phyloP scores from a whole-genome alignment of 2,329 filamentous ascomycete genomes.

The Monosporascus sp. region DNA sequence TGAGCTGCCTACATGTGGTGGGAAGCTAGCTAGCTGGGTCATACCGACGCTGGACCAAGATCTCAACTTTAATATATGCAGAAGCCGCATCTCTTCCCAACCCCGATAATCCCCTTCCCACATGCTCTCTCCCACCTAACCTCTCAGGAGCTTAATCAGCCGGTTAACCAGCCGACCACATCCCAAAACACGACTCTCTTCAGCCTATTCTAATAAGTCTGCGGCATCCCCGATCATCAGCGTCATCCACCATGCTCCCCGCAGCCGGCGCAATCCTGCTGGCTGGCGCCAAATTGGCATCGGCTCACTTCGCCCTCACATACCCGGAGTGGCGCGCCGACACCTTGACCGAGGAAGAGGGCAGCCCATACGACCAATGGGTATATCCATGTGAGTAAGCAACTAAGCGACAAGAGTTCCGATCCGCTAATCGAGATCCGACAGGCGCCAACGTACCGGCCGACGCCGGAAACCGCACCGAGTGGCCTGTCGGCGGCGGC shows the following conservation, averaged over 20 bases:
- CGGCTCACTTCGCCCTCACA: slow-evolving; percentile 44
- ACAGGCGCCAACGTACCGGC: slow-evolving; percentile 45
- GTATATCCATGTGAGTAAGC: slow-evolving; percentile 42
- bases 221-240: not conserved
- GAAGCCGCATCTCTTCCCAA: too few species aligned
- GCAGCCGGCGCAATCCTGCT: slow-evolving; percentile 16
- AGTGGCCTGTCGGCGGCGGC: slow-evolving; percentile 49
- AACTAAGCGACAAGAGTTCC: not conserved
- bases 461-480: slow-evolving; percentile 41
- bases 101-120: too few species aligned
- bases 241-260: slow-evolving; percentile 9
- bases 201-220: not conserved
- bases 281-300: slow-evolving; percentile 30
- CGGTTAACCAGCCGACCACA: too few species aligned
- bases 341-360: slow-evolving; percentile 32
- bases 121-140: too few species aligned
- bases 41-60: too few species aligned
- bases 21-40: too few species aligned
- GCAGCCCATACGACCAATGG: slow-evolving; percentile 43
- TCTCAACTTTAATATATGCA: too few species aligned
- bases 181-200: not conserved
- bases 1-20: too few species aligned
- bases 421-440: not conserved
- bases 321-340: slow-evolving; percentile 47
- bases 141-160: too few species aligned